Evolutionary conservation across 805 yeast species (phyloP), one percentile per base, ranked within the genome.

Genomic region (Ogataea sp.): DNA sequence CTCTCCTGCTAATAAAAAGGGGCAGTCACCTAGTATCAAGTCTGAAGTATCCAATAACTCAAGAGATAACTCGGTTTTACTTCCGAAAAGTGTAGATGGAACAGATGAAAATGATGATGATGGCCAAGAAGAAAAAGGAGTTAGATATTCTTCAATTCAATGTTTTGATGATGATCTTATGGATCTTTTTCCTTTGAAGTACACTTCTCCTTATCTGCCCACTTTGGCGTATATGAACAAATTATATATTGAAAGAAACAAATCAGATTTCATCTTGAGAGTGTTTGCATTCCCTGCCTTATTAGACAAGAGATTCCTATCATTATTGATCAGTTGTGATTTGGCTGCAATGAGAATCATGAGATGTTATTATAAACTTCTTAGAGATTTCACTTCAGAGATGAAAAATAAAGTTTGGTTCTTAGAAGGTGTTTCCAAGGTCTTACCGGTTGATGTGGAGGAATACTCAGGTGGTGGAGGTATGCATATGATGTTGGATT

Each of bases 231-330:
- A 85, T 55, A 70, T 86, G 61, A 93, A 85, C 55, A 86, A 83
- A 59, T 66, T 87, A 34, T 85, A 84, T 58, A 73, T 78, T 53
- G 96, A 88, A 56, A 70, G 88, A 46, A 75, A 80, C 57, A 83
- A 86, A 58, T 76, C 88, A 1, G 96, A 88, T 56, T 89, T 87
- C 54, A 85, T 89, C 21, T 61, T 90, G 26, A 64, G 96, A 36
- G 82, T 89, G 14, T 88, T 90, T 66, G 88, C 96, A 4, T 88
- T 89, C 60, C 96, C 97, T 7, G 97, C 97, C 0, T 61, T 90
- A 37, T 65, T 90, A 48, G 97, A 90, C 56, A 83, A 81, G 56
- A 73, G 77, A 17, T 83, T 90, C 48, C 66, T 89, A 27, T 79
- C 84, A 1, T 59, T 87, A 32, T 68, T 90, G 33, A 83, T 85